phyloP scores from a whole-genome alignment of 768 basidiomycete genomes.

The Lentinus brumalis region DNA sequence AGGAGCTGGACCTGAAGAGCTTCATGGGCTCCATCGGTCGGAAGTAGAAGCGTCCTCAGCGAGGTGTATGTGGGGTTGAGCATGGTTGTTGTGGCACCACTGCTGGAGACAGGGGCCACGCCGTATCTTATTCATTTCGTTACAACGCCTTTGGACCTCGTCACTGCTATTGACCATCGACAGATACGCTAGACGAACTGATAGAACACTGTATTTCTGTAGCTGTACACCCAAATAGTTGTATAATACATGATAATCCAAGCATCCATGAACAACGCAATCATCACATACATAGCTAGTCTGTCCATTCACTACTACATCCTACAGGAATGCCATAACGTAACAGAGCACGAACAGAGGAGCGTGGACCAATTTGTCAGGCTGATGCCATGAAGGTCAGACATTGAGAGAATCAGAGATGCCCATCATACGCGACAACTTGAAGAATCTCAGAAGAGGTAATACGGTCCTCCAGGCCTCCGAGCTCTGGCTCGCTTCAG shows the following conservation, averaged over 20 bases:
- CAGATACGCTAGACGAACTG: conserved; percentile 13
- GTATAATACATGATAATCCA: conserved; percentile 21
- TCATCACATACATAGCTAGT: not conserved
- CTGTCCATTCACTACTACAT: no score
- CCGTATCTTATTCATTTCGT: conserved; percentile 19
- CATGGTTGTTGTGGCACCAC: not conserved
- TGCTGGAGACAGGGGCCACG: not conserved
- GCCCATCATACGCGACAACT: not conserved
- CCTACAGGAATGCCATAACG: no score
- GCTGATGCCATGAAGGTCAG: no score
- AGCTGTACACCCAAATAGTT: conserved; percentile 22
- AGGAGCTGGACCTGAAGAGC: conserved; percentile 78
- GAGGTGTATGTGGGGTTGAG: not conserved
- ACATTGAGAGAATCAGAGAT: not conserved
- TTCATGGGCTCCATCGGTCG: conserved; percentile 86
- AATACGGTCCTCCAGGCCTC: conserved; percentile 23
- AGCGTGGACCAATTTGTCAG: no score
- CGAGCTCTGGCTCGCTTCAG: conserved; percentile 14
- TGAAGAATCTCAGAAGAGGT: conserved; percentile 17
- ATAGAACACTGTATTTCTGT: conserved; percentile 21
- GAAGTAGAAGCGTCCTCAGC: conserved; percentile 25
- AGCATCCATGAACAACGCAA: no score
- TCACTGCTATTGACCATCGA: not conserved
- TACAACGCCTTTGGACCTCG: conserved; percentile 19
- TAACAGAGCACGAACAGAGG: no score